Percentiles rank a stretch among this genome's conserved stretches.
These are phyloP conservation scores for Fusarium cicatricum DNA, from an alignment of 2,329 filamentous ascomycete genomes.

Conservation along the genomic window DNA sequence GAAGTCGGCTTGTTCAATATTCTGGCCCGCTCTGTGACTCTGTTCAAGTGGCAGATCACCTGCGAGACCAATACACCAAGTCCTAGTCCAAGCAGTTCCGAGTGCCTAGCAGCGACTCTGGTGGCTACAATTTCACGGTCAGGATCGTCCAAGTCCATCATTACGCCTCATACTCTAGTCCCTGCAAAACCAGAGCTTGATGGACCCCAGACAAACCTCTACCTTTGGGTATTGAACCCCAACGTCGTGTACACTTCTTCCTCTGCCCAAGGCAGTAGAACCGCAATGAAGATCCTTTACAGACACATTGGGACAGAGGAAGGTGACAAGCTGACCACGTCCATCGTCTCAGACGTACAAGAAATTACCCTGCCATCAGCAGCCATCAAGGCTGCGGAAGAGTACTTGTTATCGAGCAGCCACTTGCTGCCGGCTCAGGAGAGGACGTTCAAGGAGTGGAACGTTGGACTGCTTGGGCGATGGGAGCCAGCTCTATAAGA, in stretches of 20 bases:
- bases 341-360: conserved; percentile 64
- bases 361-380: conserved; percentile 63
- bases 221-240: conserved; percentile 66
- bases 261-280: conserved; percentile 37
- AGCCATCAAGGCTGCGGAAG: conserved; percentile 56
- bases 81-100: conserved; percentile 50
- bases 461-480: conserved; percentile 67
- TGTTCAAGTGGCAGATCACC: conserved; percentile 67
- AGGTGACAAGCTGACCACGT: conserved; percentile 59
- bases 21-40: conserved; percentile 54
- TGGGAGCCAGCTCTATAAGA: conserved; percentile 38
- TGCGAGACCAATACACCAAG: conserved; percentile 45
- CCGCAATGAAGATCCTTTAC: conserved; percentile 64
- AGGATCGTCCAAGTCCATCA: conserved; percentile 64
- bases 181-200: conserved; percentile 2
- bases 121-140: conserved; percentile 63
- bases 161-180: conserved; percentile 49
- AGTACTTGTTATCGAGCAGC: conserved; percentile 58
- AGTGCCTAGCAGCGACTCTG: conserved; percentile 63
- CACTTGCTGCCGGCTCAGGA: conserved; percentile 62
- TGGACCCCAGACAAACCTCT: conserved; percentile 45
- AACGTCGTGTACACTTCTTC: conserved; percentile 62
- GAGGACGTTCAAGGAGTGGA: conserved; percentile 70
- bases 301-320: conserved; percentile 52
- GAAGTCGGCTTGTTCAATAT: conserved; percentile 59